These are phyloP conservation scores for Cercospora citrullina DNA, from an alignment of 2,329 filamentous ascomycete genomes.

Conservation along the genomic window DNA sequence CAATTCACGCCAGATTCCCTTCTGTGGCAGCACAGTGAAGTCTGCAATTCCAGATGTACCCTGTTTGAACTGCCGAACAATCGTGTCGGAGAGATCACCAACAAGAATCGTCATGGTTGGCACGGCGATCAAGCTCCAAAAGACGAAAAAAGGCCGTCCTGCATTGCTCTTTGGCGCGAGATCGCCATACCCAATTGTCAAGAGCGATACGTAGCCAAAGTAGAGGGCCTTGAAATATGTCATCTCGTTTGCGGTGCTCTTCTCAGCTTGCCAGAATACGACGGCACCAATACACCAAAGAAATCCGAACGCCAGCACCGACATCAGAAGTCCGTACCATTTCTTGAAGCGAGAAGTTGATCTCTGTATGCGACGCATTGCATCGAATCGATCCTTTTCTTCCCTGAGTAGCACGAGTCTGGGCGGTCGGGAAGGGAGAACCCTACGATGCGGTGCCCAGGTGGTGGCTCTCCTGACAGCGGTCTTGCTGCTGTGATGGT, in stretches of 20 bases:
- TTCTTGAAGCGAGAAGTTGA: conserved; percentile 64
- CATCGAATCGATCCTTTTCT: conserved; percentile 45
- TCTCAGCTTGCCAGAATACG: conserved; percentile 67
- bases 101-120: conserved; percentile 88
- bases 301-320: conserved; percentile 65
- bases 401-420: conserved; percentile 59
- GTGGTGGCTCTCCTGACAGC: conserved; percentile 27
- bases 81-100: conserved; percentile 78
- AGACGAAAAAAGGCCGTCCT: conserved; percentile 84
- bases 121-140: conserved; percentile 83
- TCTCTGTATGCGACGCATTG: conserved; percentile 73
- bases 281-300: conserved; percentile 80
- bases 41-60: conserved; percentile 62
- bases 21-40: conserved; percentile 65
- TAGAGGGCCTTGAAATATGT: conserved; percentile 80
- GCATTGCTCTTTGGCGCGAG: conserved; percentile 72
- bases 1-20: conserved; percentile 56
- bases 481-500: conserved; percentile 10
- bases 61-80: conserved; percentile 67
- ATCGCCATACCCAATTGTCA: conserved; percentile 88
- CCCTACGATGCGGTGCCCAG: conserved; percentile 21
- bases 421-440: conserved; percentile 36
- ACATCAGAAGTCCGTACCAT: conserved; percentile 72
- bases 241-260: conserved; percentile 54
- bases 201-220: conserved; percentile 78